Evolutionary conservation across 176 grass and related monocot genomes (phyloP), one percentile per base, ranked within the genome.

Genomic region (Ananas comosus): DNA sequence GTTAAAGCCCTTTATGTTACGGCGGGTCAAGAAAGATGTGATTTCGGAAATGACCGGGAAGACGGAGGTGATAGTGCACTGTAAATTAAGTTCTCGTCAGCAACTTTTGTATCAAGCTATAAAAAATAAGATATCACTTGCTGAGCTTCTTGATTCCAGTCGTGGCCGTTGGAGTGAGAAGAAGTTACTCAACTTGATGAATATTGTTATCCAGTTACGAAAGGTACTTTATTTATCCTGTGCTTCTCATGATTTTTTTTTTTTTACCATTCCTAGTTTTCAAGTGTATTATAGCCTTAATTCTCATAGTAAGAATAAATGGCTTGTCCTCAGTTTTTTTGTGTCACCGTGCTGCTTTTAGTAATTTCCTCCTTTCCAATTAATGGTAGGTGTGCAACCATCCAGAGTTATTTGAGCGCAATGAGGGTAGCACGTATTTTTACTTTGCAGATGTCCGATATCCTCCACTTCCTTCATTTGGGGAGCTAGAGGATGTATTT

Each of bases 41-140:
- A 99, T 99, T 28, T 86, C 95, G 8, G 95, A 99, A 85, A 94
- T 99, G 95, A 88, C 95, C 3, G 74, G 91, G 82, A 99, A 99
- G 80, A 99, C 70, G 75, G 95, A 99, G 86, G 80, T 93, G 59
- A 99, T 88, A 69, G 85, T 99, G 54, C 87, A 74, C 58, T 99
- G 95, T 80, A 90, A 88, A 82, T 73, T 99, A 73, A 99, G 95
- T 83, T 99, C 95, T 70, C 86, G 90, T 64, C 95, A 99, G 68
- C 95, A 91, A 77, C 85, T 86, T 33, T 99, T 99, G 64, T 99
- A 99, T 83, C 87, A 92, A 80, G 95, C 95, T 57, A 99, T 99
- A 86, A 99, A 99, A 72, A 93, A 94, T 61, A 99, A 99, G 67
- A 99, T 99, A 63, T 99, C 95, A 70, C 87, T 99, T 84, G 78